Base-by-base conservation (phyloP, 202 grass and related monocot genomes). In the Digitaria exilis region DNA sequence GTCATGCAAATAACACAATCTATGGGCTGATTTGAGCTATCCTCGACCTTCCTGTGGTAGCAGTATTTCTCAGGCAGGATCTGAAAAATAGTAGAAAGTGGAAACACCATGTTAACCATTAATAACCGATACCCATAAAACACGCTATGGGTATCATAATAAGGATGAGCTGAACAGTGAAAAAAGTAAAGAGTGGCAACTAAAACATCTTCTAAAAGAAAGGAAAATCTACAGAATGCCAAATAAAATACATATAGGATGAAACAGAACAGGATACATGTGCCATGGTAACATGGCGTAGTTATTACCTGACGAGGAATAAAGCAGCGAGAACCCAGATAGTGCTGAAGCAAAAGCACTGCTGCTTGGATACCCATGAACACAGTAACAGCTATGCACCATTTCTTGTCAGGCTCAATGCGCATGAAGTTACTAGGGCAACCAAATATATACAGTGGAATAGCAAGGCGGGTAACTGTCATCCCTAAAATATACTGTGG, bases 1-100 rank as follows among this genome's bases (percentile, higher is more conserved):
- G 93, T 93, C 97, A 99, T 99, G 79, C 97, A 99, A 82, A 99
- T 99, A 71, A 99, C 93, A 66, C 97, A 99, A 75, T 99, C 93
- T 0, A 84, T 83, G 11, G 87, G 77, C 84, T 92, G 96, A 72
- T 87, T 95, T 49, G 82, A 65, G 80, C 50, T 80, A 60, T 88
- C 89, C 81, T 92, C 91, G 4, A 91, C 77, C 89, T 96, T 99
- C 49, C 93, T 90, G 78, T 96, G 82, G 75, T 99, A 99, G 81
- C 91, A 92, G 64, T 99, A 99, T 87, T 99, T 99, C 75, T 96
- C 93, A 49, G 97, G 97, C 65, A 99, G 88, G 44, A 99, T 92
- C 97, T 99, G 87, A 32, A 85, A 91, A 73, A 61, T 18, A 31
- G 60, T 4, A 57, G 17, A 28, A 54, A 58, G 7, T 45, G 16